Evolutionary conservation across 495 filamentous ascomycete genomes (phyloP).

Genomic region (Aspergillus haitiensis): DNA sequence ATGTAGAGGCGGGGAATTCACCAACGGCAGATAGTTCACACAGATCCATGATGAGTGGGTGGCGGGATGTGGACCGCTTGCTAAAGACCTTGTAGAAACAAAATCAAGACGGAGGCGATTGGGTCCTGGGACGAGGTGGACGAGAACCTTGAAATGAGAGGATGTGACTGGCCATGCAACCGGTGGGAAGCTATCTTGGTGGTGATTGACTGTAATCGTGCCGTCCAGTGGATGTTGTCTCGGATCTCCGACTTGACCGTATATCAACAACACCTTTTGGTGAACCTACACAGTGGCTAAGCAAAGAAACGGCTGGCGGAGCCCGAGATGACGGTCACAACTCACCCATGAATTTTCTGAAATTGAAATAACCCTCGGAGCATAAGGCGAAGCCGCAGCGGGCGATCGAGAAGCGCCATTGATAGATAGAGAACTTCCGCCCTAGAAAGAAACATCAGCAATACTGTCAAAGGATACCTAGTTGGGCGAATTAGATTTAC

Average conservation of each 20-base stretch:
- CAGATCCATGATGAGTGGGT: constrained; percentile 76
- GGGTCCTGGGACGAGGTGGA: constrained; percentile 83
- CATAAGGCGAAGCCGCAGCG: constrained; percentile 68
- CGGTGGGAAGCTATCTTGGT: constrained; percentile 79
- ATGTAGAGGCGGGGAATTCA: constrained; percentile 74
- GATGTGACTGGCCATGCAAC: constrained; percentile 81
- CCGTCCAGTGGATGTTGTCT: constrained; percentile 73
- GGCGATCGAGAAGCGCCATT: constrained; percentile 52
- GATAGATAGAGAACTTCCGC: constrained; percentile 49
- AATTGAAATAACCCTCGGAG: constrained; percentile 73
- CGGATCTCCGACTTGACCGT: constrained; percentile 76
- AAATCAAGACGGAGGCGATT: constrained; percentile 88
- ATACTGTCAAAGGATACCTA: constrained; percentile 2
- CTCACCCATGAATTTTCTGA: constrained; percentile 79
- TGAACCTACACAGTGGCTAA: constrained; percentile 59
- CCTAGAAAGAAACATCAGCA: constrained; percentile 25
- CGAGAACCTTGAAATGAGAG: constrained; percentile 84
- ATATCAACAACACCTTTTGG: constrained; percentile 82
- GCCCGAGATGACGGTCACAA: constrained; percentile 5
- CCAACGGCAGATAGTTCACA: constrained; percentile 80
- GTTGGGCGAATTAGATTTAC: constrained; percentile 17
- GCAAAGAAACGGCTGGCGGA: neutral
- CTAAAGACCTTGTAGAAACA: constrained; percentile 72
- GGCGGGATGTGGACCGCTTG: constrained; percentile 64
- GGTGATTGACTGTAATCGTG: constrained; percentile 72